Evolutionary conservation across 2,329 filamentous ascomycete genomes (phyloP), one percentile per base, ranked within the genome.

Genomic region (Paecilomyces sp.): DNA sequence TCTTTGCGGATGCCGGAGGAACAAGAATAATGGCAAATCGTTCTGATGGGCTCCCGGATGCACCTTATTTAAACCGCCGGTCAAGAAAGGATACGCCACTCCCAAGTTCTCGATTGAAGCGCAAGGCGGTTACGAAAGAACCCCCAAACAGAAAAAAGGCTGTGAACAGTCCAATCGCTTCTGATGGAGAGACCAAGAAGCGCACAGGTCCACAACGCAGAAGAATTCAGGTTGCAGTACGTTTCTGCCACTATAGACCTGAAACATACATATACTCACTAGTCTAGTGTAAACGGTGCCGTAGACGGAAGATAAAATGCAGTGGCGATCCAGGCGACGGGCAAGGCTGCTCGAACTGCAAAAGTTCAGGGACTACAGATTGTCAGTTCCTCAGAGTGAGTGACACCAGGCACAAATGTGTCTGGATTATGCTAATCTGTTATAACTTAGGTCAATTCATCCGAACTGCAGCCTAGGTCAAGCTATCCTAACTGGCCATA

Each of bases 301-400:
- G 93, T 62, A 92, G 93, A 77, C 85, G 93, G 61, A 97, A 97
- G 80, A 97, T 97, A 68, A 88, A 91, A 66, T 97, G 93, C 78
- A 96, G 90, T 69, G 93, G 93, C 52, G 91, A 96, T 71, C 81
- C 83, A 34, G 89, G 89, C 33, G 85, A 88, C 68, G 89, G 88
- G n/a, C 77, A 80, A 47, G 86, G 88, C n/a, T 97, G 93, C 75
- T 80, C 83, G 11, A 96, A 92, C 73, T 97, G 93, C 79, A 88
- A 86, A 68, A 85, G 81, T 62, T 88, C 92, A 57, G 88, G 89
- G 12, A 79, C 77, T 57, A 72, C 66, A 2, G 69, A 82, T 5
- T 97, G 93, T 72, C 84, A 88, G 60, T 97, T 96, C 70, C 79
- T 95, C 63, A 84, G 93, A 75, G 93, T 96, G 61, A 67, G 72